These are phyloP conservation scores for Marchantia polymorpha DNA, from an alignment of 225 moss, liverwort and hornwort species.

Conservation along the genomic window DNA sequence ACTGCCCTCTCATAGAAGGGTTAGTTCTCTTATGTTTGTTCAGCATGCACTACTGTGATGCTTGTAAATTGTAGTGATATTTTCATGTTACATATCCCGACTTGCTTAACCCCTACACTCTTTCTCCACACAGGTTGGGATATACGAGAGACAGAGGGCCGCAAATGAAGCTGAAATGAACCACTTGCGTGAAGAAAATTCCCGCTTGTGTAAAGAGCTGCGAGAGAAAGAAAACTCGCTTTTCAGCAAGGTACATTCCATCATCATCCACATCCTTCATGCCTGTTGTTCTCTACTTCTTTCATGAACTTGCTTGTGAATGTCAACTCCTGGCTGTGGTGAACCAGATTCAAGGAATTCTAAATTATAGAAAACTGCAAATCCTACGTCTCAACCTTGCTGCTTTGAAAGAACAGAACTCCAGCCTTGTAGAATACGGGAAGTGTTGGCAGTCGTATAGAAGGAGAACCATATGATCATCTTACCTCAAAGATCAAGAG, in stretches of 20 bases:
- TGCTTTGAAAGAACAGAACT: no score
- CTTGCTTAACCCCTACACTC: neutral
- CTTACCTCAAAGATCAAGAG: neutral
- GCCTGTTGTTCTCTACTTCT: neutral
- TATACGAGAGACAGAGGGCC: constrained; percentile 81
- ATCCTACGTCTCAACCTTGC: no score
- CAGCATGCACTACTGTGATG: no score
- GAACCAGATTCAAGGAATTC: neutral
- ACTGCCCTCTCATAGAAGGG: no score
- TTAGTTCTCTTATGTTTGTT: no score
- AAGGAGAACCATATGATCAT: neutral
- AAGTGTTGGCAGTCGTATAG: neutral
- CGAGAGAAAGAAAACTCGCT: constrained; percentile 78
- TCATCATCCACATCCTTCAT: constrained; percentile 1
- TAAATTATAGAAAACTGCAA: neutral
- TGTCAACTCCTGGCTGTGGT: neutral
- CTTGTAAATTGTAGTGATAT: no score
- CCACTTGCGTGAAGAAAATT: constrained; percentile 68
- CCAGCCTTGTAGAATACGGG: neutral
- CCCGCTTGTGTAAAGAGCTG: constrained; percentile 72
- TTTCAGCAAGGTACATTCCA: constrained; percentile 55
- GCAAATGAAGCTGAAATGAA: constrained; percentile 61
- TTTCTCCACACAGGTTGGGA: constrained; percentile 58
- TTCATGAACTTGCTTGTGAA: neutral
- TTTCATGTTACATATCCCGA: no score